These are phyloP conservation scores for Ciborinia camelliae DNA, from an alignment of 2,329 filamentous ascomycete genomes.

Conservation along the genomic window DNA sequence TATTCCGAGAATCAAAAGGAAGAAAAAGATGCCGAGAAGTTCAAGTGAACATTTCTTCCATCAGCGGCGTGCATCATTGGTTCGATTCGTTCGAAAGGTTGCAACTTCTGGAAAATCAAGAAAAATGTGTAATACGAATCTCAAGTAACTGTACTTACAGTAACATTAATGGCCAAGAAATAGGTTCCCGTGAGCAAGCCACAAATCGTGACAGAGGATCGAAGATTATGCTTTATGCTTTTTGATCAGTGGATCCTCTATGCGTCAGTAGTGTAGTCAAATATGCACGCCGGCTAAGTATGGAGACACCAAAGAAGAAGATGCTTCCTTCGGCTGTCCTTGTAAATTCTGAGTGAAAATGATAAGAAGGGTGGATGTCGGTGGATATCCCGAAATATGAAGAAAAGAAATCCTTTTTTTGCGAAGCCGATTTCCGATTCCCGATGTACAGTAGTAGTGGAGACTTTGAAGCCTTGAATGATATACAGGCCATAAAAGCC, in stretches of 20 bases:
- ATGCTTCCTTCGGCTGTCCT: background rate
- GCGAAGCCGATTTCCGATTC: constrained; percentile 11
- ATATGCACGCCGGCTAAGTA: constrained; percentile 14
- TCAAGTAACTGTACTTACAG: background rate
- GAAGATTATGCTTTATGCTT: background rate
- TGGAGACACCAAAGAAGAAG: constrained; percentile 3
- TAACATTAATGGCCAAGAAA: background rate
- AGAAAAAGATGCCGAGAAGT: background rate
- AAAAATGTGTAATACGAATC: background rate
- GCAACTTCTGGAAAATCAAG: background rate
- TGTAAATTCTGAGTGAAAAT: background rate
- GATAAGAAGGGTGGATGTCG: background rate
- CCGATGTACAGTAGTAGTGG: background rate
- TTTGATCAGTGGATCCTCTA: constrained; percentile 13
- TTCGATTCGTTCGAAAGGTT: background rate
- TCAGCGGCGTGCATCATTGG: background rate
- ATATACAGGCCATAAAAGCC: too few species aligned
- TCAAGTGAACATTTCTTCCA: background rate
- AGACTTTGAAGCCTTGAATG: background rate
- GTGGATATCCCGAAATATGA: constrained; percentile 2
- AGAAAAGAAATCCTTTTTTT: background rate
- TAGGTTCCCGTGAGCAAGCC: constrained; percentile 12
- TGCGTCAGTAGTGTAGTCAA: constrained; percentile 8
- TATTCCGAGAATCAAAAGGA: background rate
- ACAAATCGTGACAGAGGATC: constrained; percentile 1